A percentile compares a stretch with the other conserved stretches of the same genome.
Conservation (phyloP, 495 filamentous ascomycete species). For the Penicillium diatomitis region DNA sequence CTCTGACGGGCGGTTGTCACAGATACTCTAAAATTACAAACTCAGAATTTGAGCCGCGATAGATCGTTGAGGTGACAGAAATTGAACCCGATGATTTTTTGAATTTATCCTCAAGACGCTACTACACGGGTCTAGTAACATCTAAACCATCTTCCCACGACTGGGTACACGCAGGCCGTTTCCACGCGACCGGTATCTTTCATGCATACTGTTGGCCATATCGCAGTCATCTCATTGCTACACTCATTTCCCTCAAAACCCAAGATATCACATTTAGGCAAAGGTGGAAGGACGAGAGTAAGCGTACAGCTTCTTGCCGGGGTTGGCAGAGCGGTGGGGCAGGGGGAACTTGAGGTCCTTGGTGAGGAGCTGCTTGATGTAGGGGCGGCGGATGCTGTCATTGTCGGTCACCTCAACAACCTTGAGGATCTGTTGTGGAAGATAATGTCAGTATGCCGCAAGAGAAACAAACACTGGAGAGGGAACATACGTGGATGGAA, state of each 20-base stretch:
- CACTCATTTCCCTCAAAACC: conserved; percentile 31
- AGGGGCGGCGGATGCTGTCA: conserved; percentile 89
- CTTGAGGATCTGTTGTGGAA: conserved; percentile 71
- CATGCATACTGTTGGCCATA: conserved; percentile 41
- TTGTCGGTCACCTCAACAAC: conserved; percentile 92
- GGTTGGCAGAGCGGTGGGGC: conserved; percentile 84
- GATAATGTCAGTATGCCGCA: conserved; percentile 12
- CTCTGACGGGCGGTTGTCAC: too few species aligned
- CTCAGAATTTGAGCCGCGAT: too few species aligned
- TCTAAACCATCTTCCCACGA: conserved; percentile 32
- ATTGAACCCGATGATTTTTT: conserved; percentile 34
- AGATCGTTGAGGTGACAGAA: background rate
- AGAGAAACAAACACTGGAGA: conserved; percentile 4
- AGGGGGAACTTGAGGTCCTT: conserved; percentile 98
- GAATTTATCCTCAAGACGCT: conserved; percentile 33
- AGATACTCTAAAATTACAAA: too few species aligned
- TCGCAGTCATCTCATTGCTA: conserved; percentile 40
- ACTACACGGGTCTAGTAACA: conserved; percentile 41
- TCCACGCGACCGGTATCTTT: conserved; percentile 34
- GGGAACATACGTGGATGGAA: conserved; percentile 80
- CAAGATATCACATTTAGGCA: conserved; percentile 41
- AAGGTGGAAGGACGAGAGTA: conserved; percentile 90
- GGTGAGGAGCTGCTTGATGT: conserved; percentile 94
- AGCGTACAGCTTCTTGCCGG: conserved; percentile 80
- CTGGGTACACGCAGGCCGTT: conserved; percentile 33